Evolutionary conservation across 805 yeast genomes (phyloP).

Genomic region (Barnettozyma pratensis): DNA sequence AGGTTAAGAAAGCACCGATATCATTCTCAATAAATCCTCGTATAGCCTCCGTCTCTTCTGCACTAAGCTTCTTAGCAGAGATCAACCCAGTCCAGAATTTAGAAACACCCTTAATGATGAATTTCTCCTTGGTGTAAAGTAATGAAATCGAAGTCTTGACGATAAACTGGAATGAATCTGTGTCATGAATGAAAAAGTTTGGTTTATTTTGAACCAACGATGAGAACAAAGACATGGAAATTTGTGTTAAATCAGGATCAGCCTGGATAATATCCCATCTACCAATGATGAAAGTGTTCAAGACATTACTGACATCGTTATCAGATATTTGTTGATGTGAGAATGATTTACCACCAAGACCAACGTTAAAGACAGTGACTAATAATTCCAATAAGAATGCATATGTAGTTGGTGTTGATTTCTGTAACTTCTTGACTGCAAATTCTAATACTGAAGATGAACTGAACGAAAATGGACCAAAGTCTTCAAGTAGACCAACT

Average conservation of each 20-base stretch:
- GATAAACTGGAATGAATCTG: constrained; percentile 23
- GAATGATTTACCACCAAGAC: constrained; percentile 6
- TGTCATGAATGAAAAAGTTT: constrained; percentile 36
- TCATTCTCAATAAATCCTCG: constrained; percentile 27
- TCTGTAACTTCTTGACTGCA: constrained; percentile 26
- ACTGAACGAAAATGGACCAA: constrained; percentile 63
- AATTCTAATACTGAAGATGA: constrained; percentile 36
- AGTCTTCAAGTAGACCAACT: constrained; percentile 57
- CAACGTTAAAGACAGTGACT: constrained; percentile 15
- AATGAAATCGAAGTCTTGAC: constrained; percentile 25
- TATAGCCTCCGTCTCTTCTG: constrained; percentile 34
- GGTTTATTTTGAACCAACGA: constrained; percentile 48
- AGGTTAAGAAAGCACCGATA: constrained; percentile 28
- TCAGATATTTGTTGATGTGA: constrained; percentile 7
- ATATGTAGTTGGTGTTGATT: constrained; percentile 6
- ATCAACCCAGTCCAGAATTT: constrained; percentile 50
- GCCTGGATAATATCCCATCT: constrained; percentile 26
- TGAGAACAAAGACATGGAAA: constrained; percentile 45
- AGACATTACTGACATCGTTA: constrained; percentile 11
- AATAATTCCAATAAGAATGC: constrained; percentile 16
- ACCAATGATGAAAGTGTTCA: constrained; percentile 16
- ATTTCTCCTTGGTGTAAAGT: constrained; percentile 41
- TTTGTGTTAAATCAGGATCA: constrained; percentile 59
- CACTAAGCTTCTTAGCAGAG: constrained; percentile 40
- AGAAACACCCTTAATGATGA: constrained; percentile 42